These are phyloP conservation scores for Monilinia aucupariae DNA, from an alignment of 2,329 filamentous ascomycete genomes.

Conservation along the genomic window DNA sequence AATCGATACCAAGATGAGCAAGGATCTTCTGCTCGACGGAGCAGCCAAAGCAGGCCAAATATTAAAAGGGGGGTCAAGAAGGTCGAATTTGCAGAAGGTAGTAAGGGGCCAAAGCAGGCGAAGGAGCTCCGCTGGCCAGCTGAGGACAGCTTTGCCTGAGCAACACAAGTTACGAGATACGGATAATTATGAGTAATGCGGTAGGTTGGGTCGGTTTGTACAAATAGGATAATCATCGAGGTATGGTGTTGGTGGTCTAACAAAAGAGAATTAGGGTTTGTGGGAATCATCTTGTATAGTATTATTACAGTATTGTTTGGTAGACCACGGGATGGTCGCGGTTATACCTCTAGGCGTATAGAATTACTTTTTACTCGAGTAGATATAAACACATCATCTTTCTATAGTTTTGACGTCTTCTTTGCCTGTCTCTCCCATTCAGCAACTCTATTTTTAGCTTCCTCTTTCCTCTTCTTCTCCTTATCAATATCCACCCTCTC, in stretches of 20 bases:
- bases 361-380: background rate
- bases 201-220: conserved; percentile 20
- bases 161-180: conserved; percentile 12
- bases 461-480: conserved; percentile 25
- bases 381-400: conserved; percentile 7
- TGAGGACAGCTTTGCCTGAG: conserved; percentile 35
- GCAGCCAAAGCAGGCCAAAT: background rate
- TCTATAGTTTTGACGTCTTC: conserved; percentile 29
- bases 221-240: conserved; percentile 18
- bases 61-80: background rate
- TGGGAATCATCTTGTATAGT: conserved; percentile 15
- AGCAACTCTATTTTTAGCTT: conserved; percentile 23
- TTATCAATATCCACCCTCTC: conserved; percentile 40
- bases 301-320: conserved; percentile 14
- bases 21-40: background rate
- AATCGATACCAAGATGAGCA: background rate
- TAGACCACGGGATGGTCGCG: conserved; percentile 1
- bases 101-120: background rate
- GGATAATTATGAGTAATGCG: conserved; percentile 20
- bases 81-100: conserved; percentile 2
- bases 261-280: conserved; percentile 6
- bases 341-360: conserved; percentile 8
- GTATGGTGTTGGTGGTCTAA: conserved; percentile 12
- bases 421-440: conserved; percentile 30
- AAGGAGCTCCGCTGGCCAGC: conserved; percentile 26